Base-by-base conservation (phyloP, 139 green algal genomes). In the Nannochloris sp. region DNA sequence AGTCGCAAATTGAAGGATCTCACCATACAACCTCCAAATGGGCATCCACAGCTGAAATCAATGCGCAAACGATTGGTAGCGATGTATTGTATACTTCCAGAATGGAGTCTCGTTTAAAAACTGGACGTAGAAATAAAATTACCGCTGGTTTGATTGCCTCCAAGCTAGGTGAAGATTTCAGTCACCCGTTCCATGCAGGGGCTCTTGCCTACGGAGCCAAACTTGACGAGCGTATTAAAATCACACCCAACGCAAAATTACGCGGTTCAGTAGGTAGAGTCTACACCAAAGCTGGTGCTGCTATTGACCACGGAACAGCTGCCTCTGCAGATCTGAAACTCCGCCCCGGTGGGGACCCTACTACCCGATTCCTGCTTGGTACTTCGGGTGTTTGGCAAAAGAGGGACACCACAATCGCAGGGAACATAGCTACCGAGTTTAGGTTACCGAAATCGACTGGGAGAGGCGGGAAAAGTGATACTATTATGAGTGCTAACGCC, bases 51-150 rank as follows among this genome's bases (percentile, higher is more conserved):
- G 48, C 48, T 7, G 81, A 74, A 2, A 12, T 89, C n/a, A 83
- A 92, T 47, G 69, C 61, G 42, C 67, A 73, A 59, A 90, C 84
- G 23, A 72, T 90, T 23, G 81, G 85, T 23, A 66, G 71, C 34
- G 81, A 93, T 62, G 61, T 86, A 35, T 65, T 85, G 31, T 94
- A 87, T 79, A 90, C 84, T 2, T 54, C 71, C 15, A 73, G 78
- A 39, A 32, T 68, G 1, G 85, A 93, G 67, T 87, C 75, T 25
- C 79, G 83, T 38, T 54, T 81, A 31, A 78, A 74, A 45, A 82
- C 59, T 15, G 45, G 58, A 30, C 29, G 14, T 12, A 27, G 35
- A 54, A 71, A 78, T 68, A 85, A 75, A 62, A 61, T 69, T 12
- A 58, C 69, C 3, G 24, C 70, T 25, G 81, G 79, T 27, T 23